Evolutionary conservation across 257 asterid species (phyloP).

Genomic region (Nicotiana knightiana): DNA sequence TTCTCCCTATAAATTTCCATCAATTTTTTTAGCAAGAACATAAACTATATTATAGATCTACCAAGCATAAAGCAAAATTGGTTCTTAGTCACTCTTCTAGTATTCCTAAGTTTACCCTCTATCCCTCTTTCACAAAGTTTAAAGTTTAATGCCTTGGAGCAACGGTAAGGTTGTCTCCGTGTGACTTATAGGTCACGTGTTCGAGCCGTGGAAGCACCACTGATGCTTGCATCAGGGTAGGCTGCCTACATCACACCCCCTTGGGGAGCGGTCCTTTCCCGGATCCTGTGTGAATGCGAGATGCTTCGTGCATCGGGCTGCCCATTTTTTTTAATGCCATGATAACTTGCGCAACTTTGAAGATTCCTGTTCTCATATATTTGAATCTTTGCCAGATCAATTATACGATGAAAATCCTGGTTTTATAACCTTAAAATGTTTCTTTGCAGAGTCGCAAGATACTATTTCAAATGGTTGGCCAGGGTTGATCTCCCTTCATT

Average conservation of each 20-base stretch:
- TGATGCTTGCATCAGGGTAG: too few species aligned
- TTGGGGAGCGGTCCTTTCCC: too few species aligned
- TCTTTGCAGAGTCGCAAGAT: slow-evolving; percentile 58
- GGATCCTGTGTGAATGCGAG: too few species aligned
- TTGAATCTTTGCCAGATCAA: neutral
- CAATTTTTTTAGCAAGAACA: neutral
- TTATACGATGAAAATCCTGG: neutral
- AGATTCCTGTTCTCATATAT: neutral
- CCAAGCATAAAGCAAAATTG: neutral
- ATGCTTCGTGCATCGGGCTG: too few species aligned
- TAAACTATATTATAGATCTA: neutral
- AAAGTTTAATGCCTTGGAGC: neutral
- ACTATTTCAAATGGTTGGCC: slow-evolving; percentile 85
- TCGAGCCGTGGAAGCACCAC: too few species aligned
- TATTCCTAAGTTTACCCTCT: neutral
- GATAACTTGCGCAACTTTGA: neutral
- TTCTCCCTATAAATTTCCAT: neutral
- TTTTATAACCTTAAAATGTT: neutral
- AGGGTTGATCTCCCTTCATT: slow-evolving; percentile 63
- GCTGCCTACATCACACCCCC: too few species aligned
- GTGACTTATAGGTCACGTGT: too few species aligned
- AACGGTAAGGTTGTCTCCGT: too few species aligned
- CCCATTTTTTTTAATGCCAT: neutral
- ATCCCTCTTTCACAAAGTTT: neutral
- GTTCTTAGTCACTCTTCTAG: neutral